phyloP scores from a whole-genome alignment of 2,329 filamentous ascomycete genomes.

The Stagonosporopsis tanaceti region DNA sequence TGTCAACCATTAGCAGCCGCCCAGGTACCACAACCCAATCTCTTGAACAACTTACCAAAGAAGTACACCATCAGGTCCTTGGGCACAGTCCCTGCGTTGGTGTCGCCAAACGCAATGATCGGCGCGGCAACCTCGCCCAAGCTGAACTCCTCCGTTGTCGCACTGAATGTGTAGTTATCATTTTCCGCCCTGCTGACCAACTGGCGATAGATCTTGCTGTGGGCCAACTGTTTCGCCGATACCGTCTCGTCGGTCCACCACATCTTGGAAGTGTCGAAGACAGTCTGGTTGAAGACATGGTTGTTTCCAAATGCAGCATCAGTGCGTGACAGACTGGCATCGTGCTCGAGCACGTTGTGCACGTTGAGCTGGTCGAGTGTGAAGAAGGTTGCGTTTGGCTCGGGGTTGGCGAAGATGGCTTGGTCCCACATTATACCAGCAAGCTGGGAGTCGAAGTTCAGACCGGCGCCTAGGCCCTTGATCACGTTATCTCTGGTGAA shows the following conservation, averaged over 20 bases:
- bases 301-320: conserved; percentile 62
- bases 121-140: conserved; percentile 61
- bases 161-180: conserved; percentile 58
- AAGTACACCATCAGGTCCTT: conserved; percentile 55
- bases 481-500: conserved; percentile 49
- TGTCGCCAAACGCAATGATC: conserved; percentile 60
- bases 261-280: conserved; percentile 57
- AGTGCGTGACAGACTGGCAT: conserved; percentile 58
- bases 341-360: conserved; percentile 61
- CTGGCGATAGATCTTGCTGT: conserved; percentile 57
- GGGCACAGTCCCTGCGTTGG: conserved; percentile 50
- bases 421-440: conserved; percentile 54
- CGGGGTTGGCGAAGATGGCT: conserved; percentile 48
- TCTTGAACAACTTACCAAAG: conserved; percentile 53
- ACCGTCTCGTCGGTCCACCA: conserved; percentile 59
- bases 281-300: conserved; percentile 60
- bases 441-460: conserved; percentile 56
- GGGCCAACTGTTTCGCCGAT: conserved; percentile 46
- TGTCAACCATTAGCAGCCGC: conserved; percentile 20
- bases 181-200: conserved; percentile 57
- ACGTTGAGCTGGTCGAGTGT: conserved; percentile 53
- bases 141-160: conserved; percentile 55
- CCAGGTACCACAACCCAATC: neutral
- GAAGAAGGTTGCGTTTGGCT: conserved; percentile 41
- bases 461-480: conserved; percentile 49